A percentile compares a stretch with the other conserved stretches of the same genome.
These are phyloP conservation scores for Stemphylium vesicarium DNA, from an alignment of 2,329 filamentous ascomycete genomes.

Conservation along the genomic window DNA sequence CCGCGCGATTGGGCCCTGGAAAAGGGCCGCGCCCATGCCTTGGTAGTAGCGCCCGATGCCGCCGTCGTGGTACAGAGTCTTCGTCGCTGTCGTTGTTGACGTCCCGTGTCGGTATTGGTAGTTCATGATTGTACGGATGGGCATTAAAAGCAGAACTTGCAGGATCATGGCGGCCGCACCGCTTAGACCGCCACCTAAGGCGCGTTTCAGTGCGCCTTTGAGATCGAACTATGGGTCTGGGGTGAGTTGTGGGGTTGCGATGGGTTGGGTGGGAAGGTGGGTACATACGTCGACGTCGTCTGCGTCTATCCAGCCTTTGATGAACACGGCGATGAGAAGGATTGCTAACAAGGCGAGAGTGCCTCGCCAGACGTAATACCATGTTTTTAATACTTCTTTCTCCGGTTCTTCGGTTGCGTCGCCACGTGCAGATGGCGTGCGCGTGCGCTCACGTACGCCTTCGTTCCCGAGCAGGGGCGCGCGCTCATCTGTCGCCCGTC, in stretches of 20 bases:
- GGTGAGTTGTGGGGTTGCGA: not conserved
- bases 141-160: slow-evolving; percentile 40
- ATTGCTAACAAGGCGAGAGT: slow-evolving; percentile 19
- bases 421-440: slow-evolving; percentile 9
- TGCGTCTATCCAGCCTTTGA: slow-evolving; percentile 37
- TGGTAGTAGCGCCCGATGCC: slow-evolving; percentile 36
- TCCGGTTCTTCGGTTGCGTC: slow-evolving; percentile 16
- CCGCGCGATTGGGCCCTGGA: slow-evolving; percentile 37
- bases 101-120: slow-evolving; percentile 41
- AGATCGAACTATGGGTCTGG: slow-evolving; percentile 30
- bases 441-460: slow-evolving; percentile 1
- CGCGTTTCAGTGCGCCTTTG: slow-evolving; percentile 33
- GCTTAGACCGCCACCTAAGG: slow-evolving; percentile 37
- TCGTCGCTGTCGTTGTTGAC: slow-evolving; percentile 31
- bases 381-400: slow-evolving; percentile 17
- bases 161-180: slow-evolving; percentile 40
- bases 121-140: slow-evolving; percentile 41
- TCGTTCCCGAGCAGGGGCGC: slow-evolving; percentile 28
- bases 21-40: slow-evolving; percentile 32
- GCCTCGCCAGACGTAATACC: slow-evolving; percentile 28
- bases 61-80: slow-evolving; percentile 34
- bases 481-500: slow-evolving; percentile 21
- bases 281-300: slow-evolving; percentile 35
- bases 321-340: slow-evolving; percentile 25
- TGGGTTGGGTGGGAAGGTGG: too few species aligned